Evolutionary conservation across 176 grass and related monocot genomes (phyloP), one percentile per base, ranked within the genome.

Genomic region (Eragrostis nindensis): DNA sequence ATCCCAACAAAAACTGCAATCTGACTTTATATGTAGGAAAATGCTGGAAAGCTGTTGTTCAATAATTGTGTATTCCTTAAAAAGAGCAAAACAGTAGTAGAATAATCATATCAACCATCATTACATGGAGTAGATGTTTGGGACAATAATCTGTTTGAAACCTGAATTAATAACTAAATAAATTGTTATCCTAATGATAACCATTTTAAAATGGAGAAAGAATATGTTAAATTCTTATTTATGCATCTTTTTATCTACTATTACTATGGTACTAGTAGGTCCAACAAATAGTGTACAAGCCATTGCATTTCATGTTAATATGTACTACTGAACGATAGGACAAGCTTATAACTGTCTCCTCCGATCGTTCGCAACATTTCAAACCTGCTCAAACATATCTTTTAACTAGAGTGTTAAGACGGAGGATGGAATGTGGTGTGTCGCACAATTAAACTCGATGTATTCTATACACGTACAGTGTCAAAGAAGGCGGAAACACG

Each of bases 51-150:
- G 79, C 66, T 78, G 73, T 48, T 66, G 54, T 66, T 82, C 73
- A 82, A 87, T 87, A 82, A 82, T 87, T 82, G 79, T 73, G 65
- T 82, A 82, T 77, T 87, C 66, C 66, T 71, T 53, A 54, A 82
- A 77, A 87, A 71, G 72, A 73, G 46, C n/a, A 46, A 49, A 64
- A 63, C 18, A 70, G 65, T 42, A 55, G 76, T 55, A 71, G 85
- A 39, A 82, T 83, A 78, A 71, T 77, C 65, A 87, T 82, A 78
- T 3, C 66, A 71, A 47, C 38, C 79, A 87, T 82, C 73, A 82
- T 87, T 82, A 65, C 56, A 65, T 42, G 14, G 47, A 63, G 77
- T n/a, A 63, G 48, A 64, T 53, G 82, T 86, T 86, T 30, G 67
- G 74, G 47, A 60, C 39, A 25, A 32, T 49, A 70, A 30, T 15